Base-by-base conservation (phyloP, 2,329 filamentous ascomycete genomes). In the Dactylellina parvicollis region DNA sequence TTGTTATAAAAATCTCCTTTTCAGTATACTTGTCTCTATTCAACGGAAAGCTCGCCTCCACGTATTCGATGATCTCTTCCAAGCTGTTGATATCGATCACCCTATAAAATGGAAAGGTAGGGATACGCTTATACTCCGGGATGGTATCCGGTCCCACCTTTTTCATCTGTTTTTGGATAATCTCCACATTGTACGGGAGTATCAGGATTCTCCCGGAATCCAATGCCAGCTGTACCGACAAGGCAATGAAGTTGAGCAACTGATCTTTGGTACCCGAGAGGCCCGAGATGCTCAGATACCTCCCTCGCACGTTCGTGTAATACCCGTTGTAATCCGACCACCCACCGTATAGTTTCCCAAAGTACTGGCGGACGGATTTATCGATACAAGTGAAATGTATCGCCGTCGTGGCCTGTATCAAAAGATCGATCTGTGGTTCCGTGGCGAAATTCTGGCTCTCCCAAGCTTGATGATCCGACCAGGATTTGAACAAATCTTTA, bases 281-380 rank as follows among this genome's bases (percentile, higher is more conserved):
- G 4, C 46, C 54, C 2, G 60, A 54, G 3, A 73, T 30, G 10
- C 30, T 55, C 7, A 73, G 46, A 32, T 73, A 73, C 14, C 60
- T 34, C 4, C 69, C 69, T n/a, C 69, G 38, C 1, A 73, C 30
- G 26, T 73, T 73, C 9, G 60, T 60, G 36, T 73, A 73, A 20
- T 73, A 73, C 5, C 69, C 69, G 34, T 73, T 73, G 24, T 73
- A 42, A 42, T 73, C 69, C 18, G 69, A 73, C 69, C 69, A 73
- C 24, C 69, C 69, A 14, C 69, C 69, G 22, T 36, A 66, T 4
- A 73, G 38, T 47, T 73, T 73, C 3, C 60, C 69, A 50, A 73
- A 73, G 32, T 73, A 73, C 5, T 52, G 16, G 3, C 60, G 69
- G 10, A 73, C 44, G 8, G 60, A 55, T 40, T 65, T 65, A 22